Evolutionary conservation across 176 grass and related monocot genomes (phyloP).

Genomic region (Zizania latifolia): DNA sequence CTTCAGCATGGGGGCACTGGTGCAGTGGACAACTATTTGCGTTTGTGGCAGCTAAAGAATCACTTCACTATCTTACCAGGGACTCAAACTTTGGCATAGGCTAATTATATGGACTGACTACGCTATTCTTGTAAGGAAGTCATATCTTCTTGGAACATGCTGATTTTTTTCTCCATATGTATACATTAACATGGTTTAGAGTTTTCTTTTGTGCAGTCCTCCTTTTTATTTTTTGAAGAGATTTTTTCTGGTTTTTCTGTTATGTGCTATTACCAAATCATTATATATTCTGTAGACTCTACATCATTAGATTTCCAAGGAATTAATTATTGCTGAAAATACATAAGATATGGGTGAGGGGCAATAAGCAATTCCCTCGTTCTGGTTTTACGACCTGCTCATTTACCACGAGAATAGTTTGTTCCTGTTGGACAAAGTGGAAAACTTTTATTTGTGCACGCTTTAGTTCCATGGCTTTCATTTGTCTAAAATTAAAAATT

Average conservation of each 20-base stretch:
- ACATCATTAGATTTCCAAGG: background rate
- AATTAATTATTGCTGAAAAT: background rate
- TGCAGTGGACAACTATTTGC: background rate
- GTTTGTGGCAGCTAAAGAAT: background rate
- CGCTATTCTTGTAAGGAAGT: background rate
- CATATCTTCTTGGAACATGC: too few relatives aligned
- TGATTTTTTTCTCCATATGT: background rate
- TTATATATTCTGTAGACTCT: background rate
- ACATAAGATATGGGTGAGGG: background rate
- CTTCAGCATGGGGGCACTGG: background rate
- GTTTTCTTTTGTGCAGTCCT: background rate
- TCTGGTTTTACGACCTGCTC: background rate
- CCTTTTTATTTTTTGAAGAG: background rate
- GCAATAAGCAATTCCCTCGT: constrained; percentile 14
- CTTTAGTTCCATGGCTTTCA: too few relatives aligned
- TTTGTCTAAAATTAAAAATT: too few relatives aligned
- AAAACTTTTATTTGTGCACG: too few relatives aligned
- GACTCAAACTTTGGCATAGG: background rate
- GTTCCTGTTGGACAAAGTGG: constrained; percentile 15
- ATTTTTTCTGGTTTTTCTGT: background rate
- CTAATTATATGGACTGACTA: background rate
- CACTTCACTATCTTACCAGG: background rate
- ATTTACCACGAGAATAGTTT: constrained; percentile 15
- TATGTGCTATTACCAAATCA: background rate
- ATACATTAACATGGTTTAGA: background rate